These are phyloP conservation scores for Calonectria montana DNA, from an alignment of 2,329 filamentous ascomycete genomes.

Conservation along the genomic window DNA sequence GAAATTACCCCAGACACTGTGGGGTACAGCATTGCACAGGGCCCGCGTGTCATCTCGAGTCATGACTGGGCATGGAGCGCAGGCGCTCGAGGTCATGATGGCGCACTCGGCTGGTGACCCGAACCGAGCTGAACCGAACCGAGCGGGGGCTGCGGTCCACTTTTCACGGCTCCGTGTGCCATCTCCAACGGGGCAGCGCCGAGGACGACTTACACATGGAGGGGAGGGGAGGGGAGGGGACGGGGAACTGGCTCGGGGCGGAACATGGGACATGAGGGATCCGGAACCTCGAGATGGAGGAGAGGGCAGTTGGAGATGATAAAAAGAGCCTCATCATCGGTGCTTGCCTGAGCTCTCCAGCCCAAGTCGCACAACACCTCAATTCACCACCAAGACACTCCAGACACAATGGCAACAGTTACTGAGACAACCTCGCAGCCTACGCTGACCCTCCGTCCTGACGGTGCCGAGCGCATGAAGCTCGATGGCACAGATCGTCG, in stretches of 20 bases:
- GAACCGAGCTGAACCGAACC: slow-evolving; percentile 22
- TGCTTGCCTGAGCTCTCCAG: not conserved
- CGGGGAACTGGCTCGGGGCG: not conserved
- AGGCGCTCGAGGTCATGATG: slow-evolving; percentile 1
- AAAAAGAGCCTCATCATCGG: slow-evolving; percentile 7
- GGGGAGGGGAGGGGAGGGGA: not conserved
- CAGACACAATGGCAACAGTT: slow-evolving; percentile 2
- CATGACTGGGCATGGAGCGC: slow-evolving; percentile 1
- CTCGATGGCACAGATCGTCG: slow-evolving; percentile 31
- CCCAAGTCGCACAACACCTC: not conserved
- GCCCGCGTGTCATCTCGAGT: not conserved
- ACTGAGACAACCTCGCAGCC: slow-evolving; percentile 5
- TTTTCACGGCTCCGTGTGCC: not conserved
- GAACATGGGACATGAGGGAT: not conserved
- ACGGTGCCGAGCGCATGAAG: slow-evolving; percentile 35
- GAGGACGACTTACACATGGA: not conserved
- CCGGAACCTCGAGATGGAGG: not conserved
- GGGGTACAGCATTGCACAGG: not conserved
- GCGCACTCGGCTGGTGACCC: not conserved
- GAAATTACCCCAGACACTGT: slow-evolving; percentile 15
- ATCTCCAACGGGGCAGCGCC: not conserved
- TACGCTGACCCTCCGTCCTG: slow-evolving; percentile 35
- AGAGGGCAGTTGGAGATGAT: not conserved
- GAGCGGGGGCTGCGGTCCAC: not conserved
- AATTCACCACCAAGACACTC: not conserved